These are phyloP conservation scores for Exophiala alcalophila DNA, from an alignment of 2,329 filamentous ascomycete species.

Conservation along the genomic window DNA sequence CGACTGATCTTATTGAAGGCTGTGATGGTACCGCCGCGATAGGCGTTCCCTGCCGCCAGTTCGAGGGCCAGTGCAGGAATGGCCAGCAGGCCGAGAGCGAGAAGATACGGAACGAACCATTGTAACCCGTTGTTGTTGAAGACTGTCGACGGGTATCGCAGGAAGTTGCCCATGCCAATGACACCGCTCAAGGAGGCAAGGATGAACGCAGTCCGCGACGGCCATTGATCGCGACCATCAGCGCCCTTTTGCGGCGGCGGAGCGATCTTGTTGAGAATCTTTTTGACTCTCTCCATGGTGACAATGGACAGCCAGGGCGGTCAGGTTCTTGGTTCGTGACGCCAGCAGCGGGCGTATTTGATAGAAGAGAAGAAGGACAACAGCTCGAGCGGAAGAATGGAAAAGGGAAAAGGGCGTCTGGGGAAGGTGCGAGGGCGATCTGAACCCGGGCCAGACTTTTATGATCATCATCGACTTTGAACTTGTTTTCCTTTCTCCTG, in stretches of 20 bases:
- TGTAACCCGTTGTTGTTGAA: constrained; percentile 61
- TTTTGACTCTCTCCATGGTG: too few species aligned
- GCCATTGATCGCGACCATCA: constrained; percentile 52
- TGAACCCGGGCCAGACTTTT: too few species aligned
- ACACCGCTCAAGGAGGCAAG: constrained; percentile 57
- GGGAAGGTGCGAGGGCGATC: too few species aligned
- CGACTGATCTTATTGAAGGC: constrained; percentile 54
- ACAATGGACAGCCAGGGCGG: too few species aligned
- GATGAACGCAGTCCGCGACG: constrained; percentile 53
- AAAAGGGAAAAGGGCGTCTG: too few species aligned
- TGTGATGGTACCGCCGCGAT: constrained; percentile 55
- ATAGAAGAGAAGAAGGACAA: too few species aligned
- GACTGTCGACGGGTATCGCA: constrained; percentile 56
- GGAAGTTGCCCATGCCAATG: constrained; percentile 55
- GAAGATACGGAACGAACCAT: constrained; percentile 59
- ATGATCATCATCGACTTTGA: too few species aligned
- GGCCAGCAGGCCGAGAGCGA: constrained; percentile 55
- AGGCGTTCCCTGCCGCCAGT: constrained; percentile 53
- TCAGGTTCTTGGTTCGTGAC: too few species aligned
- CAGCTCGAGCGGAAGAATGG: too few species aligned
- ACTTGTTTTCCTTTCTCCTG: too few species aligned
- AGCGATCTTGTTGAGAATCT: constrained; percentile 32
- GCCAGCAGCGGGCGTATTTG: too few species aligned
- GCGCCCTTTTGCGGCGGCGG: constrained; percentile 34
- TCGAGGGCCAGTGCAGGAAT: constrained; percentile 57